Base-by-base conservation (phyloP, 1,139 yeast genomes). In the Debaryomyces psychrophilus region DNA sequence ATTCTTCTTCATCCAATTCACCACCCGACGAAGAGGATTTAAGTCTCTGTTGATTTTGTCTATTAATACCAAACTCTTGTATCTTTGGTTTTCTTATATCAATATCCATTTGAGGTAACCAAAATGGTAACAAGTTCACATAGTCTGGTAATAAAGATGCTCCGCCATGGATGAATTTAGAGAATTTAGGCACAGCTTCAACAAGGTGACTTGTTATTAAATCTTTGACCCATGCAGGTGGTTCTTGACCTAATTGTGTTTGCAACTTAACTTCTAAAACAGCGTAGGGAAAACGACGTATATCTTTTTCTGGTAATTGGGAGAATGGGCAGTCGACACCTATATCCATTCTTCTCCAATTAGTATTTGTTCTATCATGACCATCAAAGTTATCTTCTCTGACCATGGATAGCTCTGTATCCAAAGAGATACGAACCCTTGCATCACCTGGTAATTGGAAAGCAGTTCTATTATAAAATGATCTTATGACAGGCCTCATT, bases 361-460 rank as follows among this genome's bases (percentile, higher is more conserved):
- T 93, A 36, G 85, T 86, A 56, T 88, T 79, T 3, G 98, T 90
- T 67, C 99, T 83, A 64, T 90, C 95, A 51, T 76, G 68, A 29
- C 97, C 97, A 67, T 93, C 99, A 62, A 93, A 93, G 65, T 93
- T 85, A 67, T 93, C 99, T 69, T 93, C 99, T 67, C 99, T 85
- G 37, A 92, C 90, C 97, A 93, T 89, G 23, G 95, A 77, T 56
- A 93, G 79, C 68, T 93, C 98, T 0, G 99, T 92, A 65, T 93
- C 99, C 55, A 93, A 82, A 43, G 98, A 93, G 55, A 95, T 93
- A 76, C 99, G 90, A 41, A 93, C 99, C 64, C 99, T 83, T 3
- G 99, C 99, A 68, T 93, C 99, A 50, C 99, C 99, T 3, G 99
- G 99, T 49, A 93, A 81, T 71, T 93, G 99, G 81, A 93, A 93